Evolutionary conservation across 1,284 basidiomycete species (phyloP), one percentile per base, ranked within the genome.

Genomic region (Stygiomarasmius scandens): DNA sequence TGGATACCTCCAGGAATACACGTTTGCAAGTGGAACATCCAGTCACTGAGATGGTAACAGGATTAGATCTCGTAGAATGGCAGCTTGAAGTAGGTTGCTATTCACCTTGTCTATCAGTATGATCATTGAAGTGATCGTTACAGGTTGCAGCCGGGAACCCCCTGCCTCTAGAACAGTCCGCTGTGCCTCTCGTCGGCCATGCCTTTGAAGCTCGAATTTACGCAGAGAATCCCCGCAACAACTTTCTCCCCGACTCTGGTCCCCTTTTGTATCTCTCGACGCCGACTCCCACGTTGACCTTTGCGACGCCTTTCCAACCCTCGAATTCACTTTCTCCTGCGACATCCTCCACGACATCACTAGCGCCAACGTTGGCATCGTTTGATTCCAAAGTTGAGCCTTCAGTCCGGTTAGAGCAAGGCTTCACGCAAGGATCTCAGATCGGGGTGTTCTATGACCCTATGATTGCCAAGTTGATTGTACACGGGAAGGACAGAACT

Each of bases 181-280:
- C 88, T 34, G 88, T 98, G 54, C 90, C 89, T 19, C 87, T 93
- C 55, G 84, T 92, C 3, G 95, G 96, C 1, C 95, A 97, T 66
- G 92, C 95, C 0, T 97, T 97, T 65, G 95, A 97, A 74, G 95
- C 94, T 12, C 86, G 95, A n/a, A 96, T 98, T 64, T 98, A 98
- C 70, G 96, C 95, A 5, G 95, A 98, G 73, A 93, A 95, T 65
- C 94, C 94, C n/a, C 82, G 93, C 65, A 93, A 92, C 69, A 86
- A 92, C 70, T 98, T 97, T 77, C 81, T 97, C 4, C 95, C 95
- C 0, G 95, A 97, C 68, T 94, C 93, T 19, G 95, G 95, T 1
- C 79, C 80, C 6, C 79, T 97, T 2, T 73, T 92, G 10, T 91
- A 95, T 71, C 83, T 95, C 49, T 88, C 89, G 0, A 92, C 89